Evolutionary conservation across 352 stramenopile species (phyloP), one percentile per base, ranked within the genome.

Genomic region (Phytopythium oedochilum): DNA sequence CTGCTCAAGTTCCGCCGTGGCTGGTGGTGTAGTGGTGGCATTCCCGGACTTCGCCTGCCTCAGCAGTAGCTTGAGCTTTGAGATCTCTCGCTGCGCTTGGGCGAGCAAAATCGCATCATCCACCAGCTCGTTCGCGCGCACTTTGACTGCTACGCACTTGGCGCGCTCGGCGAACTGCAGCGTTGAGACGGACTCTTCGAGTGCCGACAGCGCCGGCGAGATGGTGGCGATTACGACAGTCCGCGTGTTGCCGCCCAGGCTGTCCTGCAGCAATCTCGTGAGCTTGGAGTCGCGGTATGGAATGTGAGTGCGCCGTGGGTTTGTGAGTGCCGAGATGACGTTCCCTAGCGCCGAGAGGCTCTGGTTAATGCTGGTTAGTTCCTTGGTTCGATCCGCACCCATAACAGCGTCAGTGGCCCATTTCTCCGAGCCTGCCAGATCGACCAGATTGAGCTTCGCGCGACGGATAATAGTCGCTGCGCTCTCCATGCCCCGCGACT

Each of bases 281-380:
- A 99, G 71, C 52, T 97, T 99, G 5, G 92, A 98, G 65, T 99
- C 97, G 18, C 97, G 85, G 58, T 99, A 99, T 17, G 97, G 96
- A 34, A 99, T 84, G 57, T 98, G 89, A 5, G 71, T 83, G 36
- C 82, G 68, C 45, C 73, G 74, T 3, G 72, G 63, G 28, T 92
- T 82, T 8, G 75, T 77, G 20, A 97, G 72, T 4, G 88, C 88
- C 0, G 86, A 79, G 53, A 97, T 96, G 47, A 92, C 88, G 49
- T 95, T 92, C 8, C 92, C 92, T 10, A 98, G 69, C 15, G 87
- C 89, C 29, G 89, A 95, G 2, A 98, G 60, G 61, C 78, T 96
- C 31, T 94, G 82, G 61, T 98, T 98, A 55, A 98, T 98, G 50
- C 84, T 94, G 26, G 79, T 96, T 55, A 97, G 71, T 59, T 97